phyloP scores from a whole-genome alignment of 495 filamentous ascomycete species.

The Coniosporium apollinis region DNA sequence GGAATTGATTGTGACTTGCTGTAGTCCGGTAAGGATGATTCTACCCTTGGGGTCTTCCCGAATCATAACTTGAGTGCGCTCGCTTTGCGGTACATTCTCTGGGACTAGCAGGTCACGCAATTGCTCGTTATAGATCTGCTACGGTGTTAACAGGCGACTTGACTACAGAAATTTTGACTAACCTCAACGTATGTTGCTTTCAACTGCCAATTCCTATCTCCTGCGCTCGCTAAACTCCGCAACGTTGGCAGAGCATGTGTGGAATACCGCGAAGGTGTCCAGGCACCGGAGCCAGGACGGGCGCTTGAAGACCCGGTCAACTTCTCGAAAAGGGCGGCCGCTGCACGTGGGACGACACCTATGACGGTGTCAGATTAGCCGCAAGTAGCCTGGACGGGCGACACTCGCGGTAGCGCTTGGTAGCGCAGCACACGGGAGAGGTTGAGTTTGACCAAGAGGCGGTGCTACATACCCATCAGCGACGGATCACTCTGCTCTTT shows the following conservation, averaged over 20 bases:
- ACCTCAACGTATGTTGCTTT: conserved; percentile 95
- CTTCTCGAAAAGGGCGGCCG: conserved; percentile 72
- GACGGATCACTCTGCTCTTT: conserved; percentile 56
- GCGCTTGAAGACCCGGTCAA: conserved; percentile 40
- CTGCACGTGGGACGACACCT: conserved; percentile 92
- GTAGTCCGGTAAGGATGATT: conserved; percentile 80
- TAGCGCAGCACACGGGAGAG: too few species aligned
- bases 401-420: too few species aligned
- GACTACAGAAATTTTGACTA: background rate
- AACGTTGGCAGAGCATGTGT: conserved; percentile 32
- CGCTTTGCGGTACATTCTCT: conserved; percentile 47
- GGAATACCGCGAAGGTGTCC: conserved; percentile 71
- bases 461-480: conserved; percentile 71
- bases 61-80: conserved; percentile 64
- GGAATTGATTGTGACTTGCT: conserved; percentile 77
- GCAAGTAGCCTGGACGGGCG: too few species aligned
- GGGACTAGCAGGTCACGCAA: conserved; percentile 78
- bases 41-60: conserved; percentile 91
- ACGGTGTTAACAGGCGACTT: conserved; percentile 1
- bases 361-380: conserved; percentile 14
- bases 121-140: conserved; percentile 88
- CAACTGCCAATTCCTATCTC: conserved; percentile 62
- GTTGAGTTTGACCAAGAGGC: too few species aligned
- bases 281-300: conserved; percentile 48
- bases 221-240: conserved; percentile 32